A percentile compares a stretch with the other conserved stretches of the same genome.
phyloP scores from a whole-genome alignment of 352 stramenopile genomes.

The Elongisporangium undulatum region DNA sequence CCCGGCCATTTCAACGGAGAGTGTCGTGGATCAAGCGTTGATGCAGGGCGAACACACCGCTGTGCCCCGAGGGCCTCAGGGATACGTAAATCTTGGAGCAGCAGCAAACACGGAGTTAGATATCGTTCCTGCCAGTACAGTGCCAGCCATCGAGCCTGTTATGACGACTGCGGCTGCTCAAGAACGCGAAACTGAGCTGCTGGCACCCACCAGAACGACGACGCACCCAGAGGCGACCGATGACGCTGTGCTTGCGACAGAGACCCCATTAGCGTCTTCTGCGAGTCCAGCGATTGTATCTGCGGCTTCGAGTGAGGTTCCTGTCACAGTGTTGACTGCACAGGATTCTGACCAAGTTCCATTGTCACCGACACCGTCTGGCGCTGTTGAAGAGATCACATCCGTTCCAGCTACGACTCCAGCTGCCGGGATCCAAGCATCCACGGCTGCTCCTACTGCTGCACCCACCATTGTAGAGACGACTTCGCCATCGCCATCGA shows the following conservation, averaged over 20 bases:
- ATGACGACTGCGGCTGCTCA: neutral
- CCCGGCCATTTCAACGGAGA: conserved; percentile 22
- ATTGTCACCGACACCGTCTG: neutral
- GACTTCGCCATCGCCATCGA: neutral
- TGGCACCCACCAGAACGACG: neutral
- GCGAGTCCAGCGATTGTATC: neutral
- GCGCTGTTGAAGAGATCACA: neutral
- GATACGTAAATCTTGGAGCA: neutral
- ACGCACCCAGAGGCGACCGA: neutral
- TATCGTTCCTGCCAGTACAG: neutral
- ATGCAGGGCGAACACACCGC: conserved; percentile 21
- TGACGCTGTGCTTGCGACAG: neutral
- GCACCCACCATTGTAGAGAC: neutral
- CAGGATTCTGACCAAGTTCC: neutral
- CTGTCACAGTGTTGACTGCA: neutral
- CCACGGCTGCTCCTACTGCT: neutral
- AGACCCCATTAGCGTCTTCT: neutral
- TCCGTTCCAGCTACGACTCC: neutral
- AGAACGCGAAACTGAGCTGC: neutral
- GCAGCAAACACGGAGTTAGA: neutral
- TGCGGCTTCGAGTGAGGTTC: neutral
- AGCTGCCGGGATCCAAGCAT: neutral
- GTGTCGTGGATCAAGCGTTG: conserved; percentile 30
- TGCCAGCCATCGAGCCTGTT: neutral
- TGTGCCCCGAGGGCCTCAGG: neutral